A percentile compares a stretch with the other conserved stretches of the same genome.
Conservation (phyloP, 345 rosid species). For the Jatropha curcas region DNA sequence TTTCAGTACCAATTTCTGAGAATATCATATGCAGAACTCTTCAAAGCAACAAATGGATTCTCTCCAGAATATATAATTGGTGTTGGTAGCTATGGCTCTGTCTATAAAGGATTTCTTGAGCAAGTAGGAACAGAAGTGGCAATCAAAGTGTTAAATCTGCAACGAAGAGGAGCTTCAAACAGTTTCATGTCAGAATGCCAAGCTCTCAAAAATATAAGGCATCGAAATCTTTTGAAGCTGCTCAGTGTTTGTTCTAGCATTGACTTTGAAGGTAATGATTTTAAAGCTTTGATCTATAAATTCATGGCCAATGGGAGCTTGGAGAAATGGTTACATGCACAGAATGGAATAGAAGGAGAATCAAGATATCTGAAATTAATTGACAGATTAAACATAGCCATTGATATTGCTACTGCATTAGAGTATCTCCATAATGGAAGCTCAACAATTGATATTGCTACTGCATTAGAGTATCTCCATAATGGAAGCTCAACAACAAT, state of each 20-base stretch:
- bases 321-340: constrained; percentile 16
- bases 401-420: constrained; percentile 13
- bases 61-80: background rate
- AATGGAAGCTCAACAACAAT: background rate
- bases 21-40: background rate
- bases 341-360: too few species aligned
- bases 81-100: constrained; percentile 1
- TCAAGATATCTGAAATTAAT: background rate
- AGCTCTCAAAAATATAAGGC: background rate
- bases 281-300: constrained; percentile 16
- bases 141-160: constrained; percentile 10
- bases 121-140: background rate
- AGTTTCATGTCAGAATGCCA: constrained; percentile 14
- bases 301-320: constrained; percentile 14
- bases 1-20: too few species aligned
- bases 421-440: too few species aligned
- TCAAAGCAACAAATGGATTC: background rate
- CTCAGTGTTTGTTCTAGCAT: constrained; percentile 1
- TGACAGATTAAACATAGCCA: constrained; percentile 6
- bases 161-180: constrained; percentile 1
- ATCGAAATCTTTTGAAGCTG: constrained; percentile 11
- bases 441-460: constrained; percentile 10
- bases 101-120: constrained; percentile 3
- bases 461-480: constrained; percentile 23
- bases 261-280: constrained; percentile 10